Base-by-base conservation (phyloP, 169 alveolate genomes). In the Cryptosporidium ubiquitum region DNA sequence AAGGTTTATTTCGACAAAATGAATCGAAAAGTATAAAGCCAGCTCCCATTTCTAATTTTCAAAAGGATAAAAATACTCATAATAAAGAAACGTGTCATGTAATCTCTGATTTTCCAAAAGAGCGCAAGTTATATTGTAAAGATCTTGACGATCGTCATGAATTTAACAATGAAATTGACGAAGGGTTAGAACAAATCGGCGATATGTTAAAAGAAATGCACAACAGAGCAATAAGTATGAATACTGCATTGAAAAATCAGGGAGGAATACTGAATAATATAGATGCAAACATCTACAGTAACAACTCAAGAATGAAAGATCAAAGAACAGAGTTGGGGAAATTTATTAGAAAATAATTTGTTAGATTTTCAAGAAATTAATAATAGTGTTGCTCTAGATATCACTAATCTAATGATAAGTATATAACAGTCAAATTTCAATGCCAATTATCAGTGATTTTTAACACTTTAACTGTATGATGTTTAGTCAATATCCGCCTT, bases 171-270 rank as follows among this genome's bases (percentile, higher is more conserved):
- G 44, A 58, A 26, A 61, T 79, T 31, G 75, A 79, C 49, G 68
- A 79, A 16, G 75, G 68, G 20, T 31, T 79, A 7, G 66, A 79
- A 35, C 51, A 79, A 42, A 79, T 79, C 35, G 75, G 66, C 0
- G 79, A 79, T 14, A 42, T 79, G 49, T 20, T 79, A 33, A 79
- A 64, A 18, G 89, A 79, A 64, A 79, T 79, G 89, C 89, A 79
- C 16, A 18, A 40, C 29, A 79, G 89, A 64, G 89, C 89, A 31
- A 9, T 79, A 23, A 44, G 44, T 29, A 79, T 79, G 73, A 79
- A 79, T 14, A 26, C 64, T 14, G 75, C 18, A 37, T 16, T 79
- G n/a, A 79, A 79, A 61, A 64, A 61, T 10, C 89, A 79, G 58
- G 68, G 79, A 9, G 60, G 18, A 61, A 64, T 61, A 40, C 35